Evolutionary conservation across 305 asterid genomes (phyloP), one percentile per base, ranked within the genome.

Genomic region (Caryopteris hybrid): DNA sequence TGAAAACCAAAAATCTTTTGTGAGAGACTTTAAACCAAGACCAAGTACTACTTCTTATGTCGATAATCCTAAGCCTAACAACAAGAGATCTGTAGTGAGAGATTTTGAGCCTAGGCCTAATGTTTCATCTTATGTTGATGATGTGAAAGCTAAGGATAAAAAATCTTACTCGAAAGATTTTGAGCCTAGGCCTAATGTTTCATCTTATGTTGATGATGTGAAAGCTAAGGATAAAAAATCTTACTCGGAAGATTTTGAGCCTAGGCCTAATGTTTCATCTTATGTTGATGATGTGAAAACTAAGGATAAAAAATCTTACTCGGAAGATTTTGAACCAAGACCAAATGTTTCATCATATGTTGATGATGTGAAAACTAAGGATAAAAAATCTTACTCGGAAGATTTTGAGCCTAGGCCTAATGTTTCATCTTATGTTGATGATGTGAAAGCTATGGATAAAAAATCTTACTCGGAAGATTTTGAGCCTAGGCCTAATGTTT

Each of bases 391-490:
- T 38, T 62, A 25, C 0, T 16, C 5, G 25, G 8, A 8, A n/a
- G 52, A 46, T 8, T 72, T 64, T 25, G 71, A 72, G 54, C 66
- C 70, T 6, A 48, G 76, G 6, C 64, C 76, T 0, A 62, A 41
- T 1, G 3, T 1, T 2, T 22, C 62, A 0, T 9, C 69, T 4
- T 61, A 70, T 25, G 34, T 10, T 0, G 5, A 47, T n/a, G 4
- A 57, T 9, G 6, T 56, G 6, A 43, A 38, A 5, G 1, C 43
- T 0, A 16, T 25, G 11, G 56, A 20, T 6, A 13, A 25, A 18
- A 52, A 52, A 38, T 61, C 58, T 17, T 18, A 11, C 7, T 0
- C 2, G 14, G n/a, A n/a, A n/a, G n/a, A n/a, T n/a, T n/a, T n/a
- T n/a, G n/a, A n/a, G n/a, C n/a, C n/a, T n/a, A n/a, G n/a, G n/a